Base-by-base conservation (phyloP, 2,329 filamentous ascomycete genomes). In the Cladosporium oxysporum region DNA sequence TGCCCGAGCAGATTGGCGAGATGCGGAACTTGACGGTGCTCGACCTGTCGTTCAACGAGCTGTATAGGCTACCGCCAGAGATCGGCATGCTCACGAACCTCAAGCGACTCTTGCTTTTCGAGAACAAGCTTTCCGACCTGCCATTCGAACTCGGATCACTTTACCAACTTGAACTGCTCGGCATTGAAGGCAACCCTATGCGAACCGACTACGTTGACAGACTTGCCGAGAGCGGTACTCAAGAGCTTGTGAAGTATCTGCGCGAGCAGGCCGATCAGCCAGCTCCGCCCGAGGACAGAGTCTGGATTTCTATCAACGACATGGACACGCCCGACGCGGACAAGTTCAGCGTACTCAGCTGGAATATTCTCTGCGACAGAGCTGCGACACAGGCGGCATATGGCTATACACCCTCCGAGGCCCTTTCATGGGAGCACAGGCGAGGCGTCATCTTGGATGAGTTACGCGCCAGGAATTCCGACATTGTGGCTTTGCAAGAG, bases 21-120 rank as follows among this genome's bases (percentile, higher is more conserved):
- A 83, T 99, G 70, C 89, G 93, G 69, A 90, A 91, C 69, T 82
- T 99, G 58, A 90, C 88, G 41, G 87, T 93, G 73, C 85, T 99
- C 58, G 94, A 99, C 78, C 85, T 93, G 3, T 98, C 95, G 0
- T 88, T 90, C 80, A 99, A 99, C 78, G 87, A 94, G 68, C 84
- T 99, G 67, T 85, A 85, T 10, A 88, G 91, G 69, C 83, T 99
- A 4, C 95, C 95, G 1, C 87, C 91, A 26, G 94, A 99, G 81
- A 88, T 99, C 67, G 95, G 95, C 75, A 99, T 98, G 94, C 92
- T 97, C 73, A 95, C 93, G 31, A 95, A 93, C 71, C 83, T 99
- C 64, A 93, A 92, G 79, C 89, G 91, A 70, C 84, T 99, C 5
- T 83, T 93, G 31, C 83, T 97, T 2, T 97, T 97, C 77, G 93